Evolutionary conservation across 495 filamentous ascomycete species (phyloP).

Genomic region (Astrocystis sublimbata): DNA sequence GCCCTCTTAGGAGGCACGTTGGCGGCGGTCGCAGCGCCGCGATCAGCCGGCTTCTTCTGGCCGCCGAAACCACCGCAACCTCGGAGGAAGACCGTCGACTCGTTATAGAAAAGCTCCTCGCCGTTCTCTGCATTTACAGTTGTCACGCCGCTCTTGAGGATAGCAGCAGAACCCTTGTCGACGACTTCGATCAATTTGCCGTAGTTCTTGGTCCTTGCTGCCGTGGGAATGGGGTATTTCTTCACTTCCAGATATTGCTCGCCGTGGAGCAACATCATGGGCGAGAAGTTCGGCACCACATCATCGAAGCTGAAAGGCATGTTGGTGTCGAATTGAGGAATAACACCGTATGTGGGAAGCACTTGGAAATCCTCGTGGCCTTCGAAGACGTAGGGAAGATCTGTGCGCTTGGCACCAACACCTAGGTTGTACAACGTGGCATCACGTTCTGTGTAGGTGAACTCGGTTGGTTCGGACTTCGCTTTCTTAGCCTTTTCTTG

Average conservation of each 20-base stretch:
- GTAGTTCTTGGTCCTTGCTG: constrained; percentile 75
- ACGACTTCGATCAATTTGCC: constrained; percentile 90
- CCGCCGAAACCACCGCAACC: constrained; percentile 93
- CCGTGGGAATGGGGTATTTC: constrained; percentile 91
- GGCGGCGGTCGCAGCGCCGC: constrained; percentile 74
- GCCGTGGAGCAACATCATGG: constrained; percentile 99
- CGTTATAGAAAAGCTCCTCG: constrained; percentile 96
- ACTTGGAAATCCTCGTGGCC: constrained; percentile 87
- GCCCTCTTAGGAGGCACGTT: constrained; percentile 76
- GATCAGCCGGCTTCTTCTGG: constrained; percentile 71
- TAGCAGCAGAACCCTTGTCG: constrained; percentile 90
- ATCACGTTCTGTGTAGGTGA: constrained; percentile 80
- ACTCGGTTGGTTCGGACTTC: constrained; percentile 72
- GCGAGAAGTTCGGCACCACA: constrained; percentile 89
- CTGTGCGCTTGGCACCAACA: constrained; percentile 88
- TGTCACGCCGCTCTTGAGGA: constrained; percentile 76
- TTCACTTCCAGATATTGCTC: constrained; percentile 97
- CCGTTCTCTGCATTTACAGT: constrained; percentile 79
- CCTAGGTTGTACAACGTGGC: constrained; percentile 95
- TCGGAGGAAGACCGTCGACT: constrained; percentile 86
- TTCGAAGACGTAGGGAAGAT: constrained; percentile 86
- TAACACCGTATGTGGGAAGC: constrained; percentile 90
- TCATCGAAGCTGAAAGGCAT: constrained; percentile 79
- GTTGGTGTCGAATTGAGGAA: constrained; percentile 86
- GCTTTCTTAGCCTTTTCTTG: constrained; percentile 78